Base-by-base conservation (phyloP, 2,329 filamentous ascomycete genomes). In the Cytospora leucostoma region DNA sequence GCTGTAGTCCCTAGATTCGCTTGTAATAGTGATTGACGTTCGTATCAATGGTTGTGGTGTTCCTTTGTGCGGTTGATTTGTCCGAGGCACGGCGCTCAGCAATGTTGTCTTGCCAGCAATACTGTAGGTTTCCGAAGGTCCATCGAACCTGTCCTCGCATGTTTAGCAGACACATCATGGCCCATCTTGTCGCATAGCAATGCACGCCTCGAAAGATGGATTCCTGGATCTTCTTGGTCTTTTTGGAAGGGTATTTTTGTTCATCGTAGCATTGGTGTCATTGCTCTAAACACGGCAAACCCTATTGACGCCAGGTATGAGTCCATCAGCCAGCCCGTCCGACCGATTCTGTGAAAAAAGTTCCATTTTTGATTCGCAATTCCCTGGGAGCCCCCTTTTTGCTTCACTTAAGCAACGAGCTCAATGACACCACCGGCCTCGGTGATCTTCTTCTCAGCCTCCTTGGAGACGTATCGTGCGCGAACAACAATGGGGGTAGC, bases 391-490 rank as follows among this genome's bases (percentile, higher is more conserved):
- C 35, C 37, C 47, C 47, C 17, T 34, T 50, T 50, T 17, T 19
- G 34, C 35, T 34, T 50, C 54, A 57, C 66, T 85, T 90, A 97
- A 82, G 93, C 93, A 77, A 97, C 92, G 79, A 97, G 87, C 87
- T 97, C 92, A 75, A 96, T 85, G 76, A 97, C 91, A 82, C 94
- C 94, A 80, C 95, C 95, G 75, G 93, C 94, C 81, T 95, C 92
- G 79, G 91, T 96, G 83, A 99, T 97, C 91, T 99, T 99, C 84
- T 92, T 86, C 90, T 99, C 95, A 72, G 95, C 95, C 80, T 97
- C 89, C 79, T 91, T 90, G 86, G 89, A 93, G 82, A 99, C 91
- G 85, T 93, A 98, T 79, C 95, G 86, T 73, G 95, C 94, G 78
- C 92, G 92, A 72, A 99, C 93, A 75, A 99, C 92, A 75, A 99